Evolutionary conservation across 2,329 filamentous ascomycete genomes (phyloP), one percentile per base, ranked within the genome.

Genomic region (Aspergillus japonicus): DNA sequence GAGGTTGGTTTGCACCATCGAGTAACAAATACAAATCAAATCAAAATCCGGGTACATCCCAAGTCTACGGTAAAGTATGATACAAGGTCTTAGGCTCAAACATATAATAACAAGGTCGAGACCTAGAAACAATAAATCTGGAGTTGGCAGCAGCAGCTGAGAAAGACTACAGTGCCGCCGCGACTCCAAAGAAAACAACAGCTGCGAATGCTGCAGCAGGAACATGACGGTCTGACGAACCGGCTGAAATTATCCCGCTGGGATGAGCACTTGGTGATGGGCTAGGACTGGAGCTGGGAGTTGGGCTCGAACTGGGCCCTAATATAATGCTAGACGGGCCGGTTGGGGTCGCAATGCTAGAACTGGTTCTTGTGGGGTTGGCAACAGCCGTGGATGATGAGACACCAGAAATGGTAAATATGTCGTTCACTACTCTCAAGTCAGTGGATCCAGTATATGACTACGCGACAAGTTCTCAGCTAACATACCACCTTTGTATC

Each of bases 141-240:
- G 6, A 3, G 6, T 44, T 19, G 16, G 16, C 16, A 44, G 16
- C 39, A 44, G 16, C 7, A 16, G 16, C 39, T 44, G 39, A 24
- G 24, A 26, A 10, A 10, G 26, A 11, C 57, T 69, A 78, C 64
- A 79, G 65, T 33, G 74, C 69, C 49, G 73, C 75, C 21, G 74
- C 75, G 48, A 77, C 72, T 47, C 77, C 77, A 35, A 77, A 66
- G 59, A 78, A 75, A n/a, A 77, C 71, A 47, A 75, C 75, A 48
- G 76, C 73, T 51, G 71, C 74, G 54, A 78, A 72, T 7, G 73
- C 72, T 50, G 71, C 72, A 33, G 72, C 69, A 35, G 75, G 75
- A 50, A 74, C 69, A 35, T 75, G 71, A 35, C 72, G 70, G 59
- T 71, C 70, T 26, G 71, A 69, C 10, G 69, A 68, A 29, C 68